Base-by-base conservation (phyloP, 495 filamentous ascomycete species). In the Oidiodendron maius region DNA sequence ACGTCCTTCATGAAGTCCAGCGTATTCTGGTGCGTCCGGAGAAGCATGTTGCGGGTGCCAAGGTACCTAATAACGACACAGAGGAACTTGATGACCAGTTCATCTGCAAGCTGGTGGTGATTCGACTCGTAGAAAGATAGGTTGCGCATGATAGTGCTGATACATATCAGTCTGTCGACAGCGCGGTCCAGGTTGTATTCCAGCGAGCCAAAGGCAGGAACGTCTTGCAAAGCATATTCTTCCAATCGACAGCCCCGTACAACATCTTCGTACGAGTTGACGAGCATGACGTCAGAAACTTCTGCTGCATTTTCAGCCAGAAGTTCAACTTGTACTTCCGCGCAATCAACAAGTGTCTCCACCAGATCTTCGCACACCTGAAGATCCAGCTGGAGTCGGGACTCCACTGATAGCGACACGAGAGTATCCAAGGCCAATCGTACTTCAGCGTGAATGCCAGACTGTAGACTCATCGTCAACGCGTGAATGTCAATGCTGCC, bases 1-100 rank as follows among this genome's bases (percentile, higher is more conserved):
- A 90, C 72, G 64, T 98, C 93, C 64, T 98, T 98, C 86, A 95
- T 94, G 57, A 98, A 87, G 63, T 98, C 91, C 59, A 95, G 65
- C 3, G 86, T 91, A 65, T 95, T 93, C 50, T 71, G 68, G 53
- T 91, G 71, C 5, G 79, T 86, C 16, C 90, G 81, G 36, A 96
- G 67, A 32, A 96, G 74, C 75, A 87, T 83, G 55, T 87, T 84
- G n/a, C 89, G 83, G 3, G 91, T 96, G 30, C 93, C 91, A 23
- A 98, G 73, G 54, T 87, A 87, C 36, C 89, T 75, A 56, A 96
- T 91, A 25, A 89, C 76, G 17, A 79, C 78, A 20, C 86, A 86
- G 35, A 95, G 65, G 57, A 94, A 90, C 43, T 84, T 82, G 52
- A 96, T 72, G 22, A 96, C 83, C 3, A 73, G 66, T 28, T 87